Evolutionary conservation across 176 grass and related monocot species (phyloP), one percentile per base, ranked within the genome.

Genomic region (Zea luxurians): DNA sequence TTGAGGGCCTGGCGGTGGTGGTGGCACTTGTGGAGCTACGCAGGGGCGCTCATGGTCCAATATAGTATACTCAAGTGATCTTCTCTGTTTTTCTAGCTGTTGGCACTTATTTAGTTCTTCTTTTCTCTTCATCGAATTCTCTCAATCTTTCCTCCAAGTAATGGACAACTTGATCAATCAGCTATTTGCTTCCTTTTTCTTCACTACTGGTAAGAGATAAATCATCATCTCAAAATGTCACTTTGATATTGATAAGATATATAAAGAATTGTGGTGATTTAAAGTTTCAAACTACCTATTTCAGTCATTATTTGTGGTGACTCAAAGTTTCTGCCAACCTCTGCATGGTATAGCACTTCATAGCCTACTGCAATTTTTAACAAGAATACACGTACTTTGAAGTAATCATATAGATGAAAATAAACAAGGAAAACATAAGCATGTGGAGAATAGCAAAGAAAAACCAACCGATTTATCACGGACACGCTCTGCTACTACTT

Each of bases 171-270:
- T 93, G 89, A 83, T 97, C 94, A 82, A 97, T 97, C 80, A n/a
- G n/a, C n/a, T n/a, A n/a, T n/a, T n/a, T 97, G 94, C 77, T 97
- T 97, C 66, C 94, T n/a, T 97, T 87, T 93, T 97, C 66, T 93
- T 97, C 63, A 81, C 91, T 97, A 78, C 67, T 54, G 66, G 72
- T 48, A 48, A 86, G 55, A 4, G 35, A 71, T 36, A 12, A 57
- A 83, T 47, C 16, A 49, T 59, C 20, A 35, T 50, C 15, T 47
- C 62, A 79, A 69, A 6, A 73, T 8, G 63, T 41, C 47, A 65
- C 8, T 41, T 37, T 7, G 49, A 37, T 74, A 82, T 41, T 7
- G 49, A 27, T 70, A 82, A 64, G 8, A 38, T 74, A 70, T 53
- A 34, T 76, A 34, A 61, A 58, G 10, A 55, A n/a, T 48, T 57